A percentile compares a stretch with the other conserved stretches of the same genome.
These are phyloP conservation scores for Golubevia sp. DNA, from an alignment of 1,284 basidiomycete genomes.

Conservation along the genomic window DNA sequence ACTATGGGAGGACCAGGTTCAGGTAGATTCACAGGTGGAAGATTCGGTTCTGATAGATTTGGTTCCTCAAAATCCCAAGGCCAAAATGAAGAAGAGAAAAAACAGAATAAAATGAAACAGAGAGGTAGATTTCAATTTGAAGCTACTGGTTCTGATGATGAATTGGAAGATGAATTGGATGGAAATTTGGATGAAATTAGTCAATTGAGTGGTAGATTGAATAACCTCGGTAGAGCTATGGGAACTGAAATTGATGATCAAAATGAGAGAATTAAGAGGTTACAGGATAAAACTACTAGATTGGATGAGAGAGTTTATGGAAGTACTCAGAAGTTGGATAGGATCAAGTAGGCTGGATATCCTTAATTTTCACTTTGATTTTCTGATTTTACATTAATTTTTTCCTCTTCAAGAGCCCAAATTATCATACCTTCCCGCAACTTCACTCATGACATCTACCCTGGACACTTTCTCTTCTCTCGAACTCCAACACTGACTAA, in stretches of 20 bases:
- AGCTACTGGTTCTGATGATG: constrained; percentile 56
- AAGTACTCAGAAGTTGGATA: constrained; percentile 5
- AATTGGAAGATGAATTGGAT: constrained; percentile 57
- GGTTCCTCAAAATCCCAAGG: constrained; percentile 65
- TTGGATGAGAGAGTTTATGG: constrained; percentile 50
- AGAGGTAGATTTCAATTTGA: constrained; percentile 57
- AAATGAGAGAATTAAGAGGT: constrained; percentile 44
- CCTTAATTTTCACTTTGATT: no score
- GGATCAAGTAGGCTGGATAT: constrained; percentile 9
- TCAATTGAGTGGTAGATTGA: constrained; percentile 40
- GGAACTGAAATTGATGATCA: constrained; percentile 55
- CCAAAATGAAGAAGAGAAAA: constrained; percentile 65
- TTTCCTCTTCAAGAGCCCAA: no score
- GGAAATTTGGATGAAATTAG: constrained; percentile 58
- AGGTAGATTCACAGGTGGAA: not conserved
- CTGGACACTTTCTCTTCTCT: no score
- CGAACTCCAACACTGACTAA: no score
- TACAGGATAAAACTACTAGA: constrained; percentile 50
- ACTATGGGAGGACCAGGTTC: constrained; percentile 65
- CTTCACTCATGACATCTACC: no score
- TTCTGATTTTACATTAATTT: no score
- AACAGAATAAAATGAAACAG: constrained; percentile 33
- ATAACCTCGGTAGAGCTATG: constrained; percentile 54
- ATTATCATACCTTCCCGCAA: no score
- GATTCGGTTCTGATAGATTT: constrained; percentile 15